A percentile compares a stretch with the other conserved stretches of the same genome.
Evolutionary conservation across 2,329 filamentous ascomycete species (phyloP).

Genomic region (Nemania serpens): DNA sequence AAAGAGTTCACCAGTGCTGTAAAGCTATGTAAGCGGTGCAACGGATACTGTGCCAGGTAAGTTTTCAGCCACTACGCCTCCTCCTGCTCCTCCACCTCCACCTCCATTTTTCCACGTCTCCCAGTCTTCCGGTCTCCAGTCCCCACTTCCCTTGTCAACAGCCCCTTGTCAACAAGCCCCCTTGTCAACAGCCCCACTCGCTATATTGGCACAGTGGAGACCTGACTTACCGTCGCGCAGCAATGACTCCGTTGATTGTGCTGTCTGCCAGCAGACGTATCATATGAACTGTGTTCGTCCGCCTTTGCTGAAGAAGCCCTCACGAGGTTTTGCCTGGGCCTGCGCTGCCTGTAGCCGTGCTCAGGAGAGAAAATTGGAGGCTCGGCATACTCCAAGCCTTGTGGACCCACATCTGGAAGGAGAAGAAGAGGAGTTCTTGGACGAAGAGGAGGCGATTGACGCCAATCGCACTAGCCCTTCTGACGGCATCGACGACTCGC

Average conservation of each 20-base stretch:
- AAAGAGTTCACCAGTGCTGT: slow-evolving; percentile 96
- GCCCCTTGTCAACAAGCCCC: no score
- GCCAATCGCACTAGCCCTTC: slow-evolving; percentile 69
- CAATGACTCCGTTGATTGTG: slow-evolving; percentile 95
- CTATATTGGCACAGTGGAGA: slow-evolving; percentile 20
- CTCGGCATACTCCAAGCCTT: slow-evolving; percentile 79
- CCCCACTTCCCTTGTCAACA: slow-evolving; percentile 1
- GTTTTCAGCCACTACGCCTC: slow-evolving; percentile 42
- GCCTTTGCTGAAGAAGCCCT: slow-evolving; percentile 91
- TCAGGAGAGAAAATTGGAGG: slow-evolving; percentile 92
- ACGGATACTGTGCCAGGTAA: slow-evolving; percentile 87
- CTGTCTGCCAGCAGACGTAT: slow-evolving; percentile 91
- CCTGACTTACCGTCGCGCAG: slow-evolving; percentile 49
- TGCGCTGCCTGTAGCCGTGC: slow-evolving; percentile 94
- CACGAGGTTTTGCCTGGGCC: slow-evolving; percentile 96
- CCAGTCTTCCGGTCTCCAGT: background rate
- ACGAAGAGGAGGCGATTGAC: slow-evolving; percentile 69
- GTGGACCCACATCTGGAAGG: slow-evolving; percentile 69
- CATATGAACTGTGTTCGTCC: slow-evolving; percentile 98
- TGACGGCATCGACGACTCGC: slow-evolving; percentile 60
- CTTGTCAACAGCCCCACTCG: slow-evolving; percentile 24
- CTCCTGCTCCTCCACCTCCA: slow-evolving; percentile 4
- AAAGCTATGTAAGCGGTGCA: slow-evolving; percentile 94
- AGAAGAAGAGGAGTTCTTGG: slow-evolving; percentile 66
- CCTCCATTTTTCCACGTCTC: background rate